Evolutionary conservation across 768 basidiomycete species (phyloP).

Genomic region (Xerocomus spinulosus): DNA sequence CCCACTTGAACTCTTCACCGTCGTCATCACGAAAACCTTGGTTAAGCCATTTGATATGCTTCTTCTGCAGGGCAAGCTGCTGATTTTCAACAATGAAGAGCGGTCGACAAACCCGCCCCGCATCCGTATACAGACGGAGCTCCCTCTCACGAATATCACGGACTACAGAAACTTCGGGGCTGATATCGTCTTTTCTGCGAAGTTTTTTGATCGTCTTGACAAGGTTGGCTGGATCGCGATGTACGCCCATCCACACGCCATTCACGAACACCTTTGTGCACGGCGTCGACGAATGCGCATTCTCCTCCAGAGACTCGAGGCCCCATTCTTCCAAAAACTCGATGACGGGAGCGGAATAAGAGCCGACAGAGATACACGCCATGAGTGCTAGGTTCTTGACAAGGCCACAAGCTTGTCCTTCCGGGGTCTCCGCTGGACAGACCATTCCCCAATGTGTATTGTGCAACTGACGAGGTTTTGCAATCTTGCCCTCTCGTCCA

Average conservation of each 20-base stretch:
- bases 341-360: conserved; percentile 91
- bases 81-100: conserved; percentile 96
- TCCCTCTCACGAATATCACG: conserved; percentile 97
- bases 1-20: conserved; percentile 72
- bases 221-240: conserved; percentile 88
- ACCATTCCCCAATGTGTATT: conserved; percentile 99
- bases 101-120: conserved; percentile 94
- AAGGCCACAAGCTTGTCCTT: conserved; percentile 98
- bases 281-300: conserved; percentile 75
- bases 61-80: conserved; percentile 76
- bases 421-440: conserved; percentile 98
- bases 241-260: conserved; percentile 99
- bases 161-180: conserved; percentile 94
- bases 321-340: conserved; percentile 99
- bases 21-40: conserved; percentile 55
- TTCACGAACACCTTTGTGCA: conserved; percentile 98
- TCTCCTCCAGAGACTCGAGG: conserved; percentile 90
- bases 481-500: conserved; percentile 97
- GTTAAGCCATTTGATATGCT: conserved; percentile 71
- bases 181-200: conserved; percentile 91
- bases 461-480: conserved; percentile 97
- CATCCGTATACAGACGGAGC: conserved; percentile 90
- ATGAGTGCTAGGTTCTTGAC: conserved; percentile 98
- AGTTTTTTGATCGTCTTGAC: conserved; percentile 92
- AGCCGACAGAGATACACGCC: conserved; percentile 97